A percentile compares a stretch with the other conserved stretches of the same genome.
These are phyloP conservation scores for Emmonsiellopsis sp. DNA, from an alignment of 2,329 filamentous ascomycete genomes.

Conservation along the genomic window DNA sequence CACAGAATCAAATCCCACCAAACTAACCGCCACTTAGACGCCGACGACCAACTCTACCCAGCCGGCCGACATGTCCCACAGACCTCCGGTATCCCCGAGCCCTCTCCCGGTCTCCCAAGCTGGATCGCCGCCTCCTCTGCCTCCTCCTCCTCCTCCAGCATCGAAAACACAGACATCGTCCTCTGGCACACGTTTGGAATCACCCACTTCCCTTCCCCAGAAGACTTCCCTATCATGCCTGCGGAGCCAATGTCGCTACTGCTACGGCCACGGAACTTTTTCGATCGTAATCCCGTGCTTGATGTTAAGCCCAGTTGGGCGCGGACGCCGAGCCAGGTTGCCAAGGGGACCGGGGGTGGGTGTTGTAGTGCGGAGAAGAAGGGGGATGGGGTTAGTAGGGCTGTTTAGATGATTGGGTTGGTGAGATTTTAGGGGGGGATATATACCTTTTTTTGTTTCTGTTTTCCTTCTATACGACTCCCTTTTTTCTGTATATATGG, in stretches of 20 bases:
- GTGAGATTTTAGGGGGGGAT: neutral
- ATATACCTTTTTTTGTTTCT: neutral
- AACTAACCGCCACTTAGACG: conserved; percentile 43
- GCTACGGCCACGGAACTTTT: conserved; percentile 74
- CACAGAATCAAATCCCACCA: conserved; percentile 1
- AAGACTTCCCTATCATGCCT: conserved; percentile 91
- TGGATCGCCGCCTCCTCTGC: conserved; percentile 61
- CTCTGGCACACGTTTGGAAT: conserved; percentile 92
- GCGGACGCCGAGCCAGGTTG: conserved; percentile 61
- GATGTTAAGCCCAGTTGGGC: conserved; percentile 72
- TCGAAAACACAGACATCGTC: conserved; percentile 78
- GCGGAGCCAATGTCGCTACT: conserved; percentile 75
- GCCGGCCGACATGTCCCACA: conserved; percentile 83
- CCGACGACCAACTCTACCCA: conserved; percentile 72
- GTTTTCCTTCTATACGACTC: neutral
- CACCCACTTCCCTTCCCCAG: conserved; percentile 78
- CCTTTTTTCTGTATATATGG: neutral
- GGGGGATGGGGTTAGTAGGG: conserved; percentile 30
- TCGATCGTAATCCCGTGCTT: conserved; percentile 66
- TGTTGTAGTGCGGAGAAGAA: conserved; percentile 25
- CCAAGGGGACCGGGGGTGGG: conserved; percentile 25
- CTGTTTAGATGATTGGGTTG: conserved; percentile 19
- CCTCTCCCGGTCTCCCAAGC: conserved; percentile 60
- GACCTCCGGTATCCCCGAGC: conserved; percentile 71
- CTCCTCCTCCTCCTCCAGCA: conserved; percentile 53